phyloP scores from a whole-genome alignment of 768 basidiomycete species.

The Leucocoprinus sp. region DNA sequence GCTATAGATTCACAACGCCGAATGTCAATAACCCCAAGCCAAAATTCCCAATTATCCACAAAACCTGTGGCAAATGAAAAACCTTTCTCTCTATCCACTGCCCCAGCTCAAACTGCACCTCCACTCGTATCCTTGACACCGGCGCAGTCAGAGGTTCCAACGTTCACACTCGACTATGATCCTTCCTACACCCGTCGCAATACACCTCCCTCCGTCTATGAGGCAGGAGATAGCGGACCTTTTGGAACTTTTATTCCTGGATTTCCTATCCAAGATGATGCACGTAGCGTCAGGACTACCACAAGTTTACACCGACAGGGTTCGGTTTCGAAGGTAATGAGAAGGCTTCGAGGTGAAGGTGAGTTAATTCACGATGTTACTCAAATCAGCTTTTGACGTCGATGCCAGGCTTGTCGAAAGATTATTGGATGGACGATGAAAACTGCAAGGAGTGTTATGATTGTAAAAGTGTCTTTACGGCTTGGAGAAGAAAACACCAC shows the following conservation, averaged over 20 bases:
- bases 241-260: conserved; percentile 82
- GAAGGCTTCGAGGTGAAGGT: conserved; percentile 88
- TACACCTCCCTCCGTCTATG: conserved; percentile 44
- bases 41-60: conserved; percentile 39
- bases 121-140: conserved; percentile 82
- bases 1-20: conserved; percentile 42
- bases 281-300: conserved; percentile 75
- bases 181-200: conserved; percentile 46
- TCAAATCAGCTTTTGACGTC: conserved; percentile 5
- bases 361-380: conserved; percentile 8
- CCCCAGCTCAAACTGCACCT: conserved; percentile 57
- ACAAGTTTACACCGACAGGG: conserved; percentile 64
- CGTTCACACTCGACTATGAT: conserved; percentile 60
- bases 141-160: conserved; percentile 71
- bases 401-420: conserved; percentile 67
- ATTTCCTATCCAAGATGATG: conserved; percentile 87
- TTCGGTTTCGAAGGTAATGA: conserved; percentile 87
- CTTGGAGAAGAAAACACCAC: conserved; percentile 94
- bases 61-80: conserved; percentile 45
- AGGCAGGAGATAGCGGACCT: conserved; percentile 43
- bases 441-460: conserved; percentile 94
- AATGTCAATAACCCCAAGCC: conserved; percentile 43
- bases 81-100: conserved; percentile 45
- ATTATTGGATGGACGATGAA: conserved; percentile 99
- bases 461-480: conserved; percentile 88